Percentiles rank a stretch among this genome's conserved stretches.
Conservation (phyloP, 2,329 filamentous ascomycete species). For the Nemania sp. region DNA sequence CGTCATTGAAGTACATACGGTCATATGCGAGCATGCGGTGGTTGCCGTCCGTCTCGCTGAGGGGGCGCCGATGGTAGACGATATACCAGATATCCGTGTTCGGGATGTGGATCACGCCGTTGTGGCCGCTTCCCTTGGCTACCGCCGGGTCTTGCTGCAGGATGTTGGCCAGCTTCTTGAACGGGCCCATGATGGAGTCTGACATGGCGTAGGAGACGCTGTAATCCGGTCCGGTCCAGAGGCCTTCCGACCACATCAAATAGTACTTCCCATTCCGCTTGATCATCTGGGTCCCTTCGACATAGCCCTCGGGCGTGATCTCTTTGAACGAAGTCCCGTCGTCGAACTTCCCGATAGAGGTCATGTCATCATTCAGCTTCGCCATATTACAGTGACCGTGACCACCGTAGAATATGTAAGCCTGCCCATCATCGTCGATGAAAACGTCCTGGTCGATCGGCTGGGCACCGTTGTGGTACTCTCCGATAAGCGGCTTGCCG, state of each 20-base stretch:
- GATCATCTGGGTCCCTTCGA: constrained; percentile 50
- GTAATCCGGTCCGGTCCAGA: constrained; percentile 52
- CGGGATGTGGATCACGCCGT: constrained; percentile 47
- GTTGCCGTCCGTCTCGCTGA: constrained; percentile 50
- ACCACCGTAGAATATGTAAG: constrained; percentile 51
- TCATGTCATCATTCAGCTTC: constrained; percentile 50
- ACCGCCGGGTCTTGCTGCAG: constrained; percentile 43
- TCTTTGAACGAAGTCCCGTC: constrained; percentile 47
- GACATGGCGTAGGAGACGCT: constrained; percentile 50
- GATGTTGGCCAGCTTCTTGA: constrained; percentile 45
- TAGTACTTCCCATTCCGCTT: constrained; percentile 49
- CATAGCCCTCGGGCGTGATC: constrained; percentile 52
- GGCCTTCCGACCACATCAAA: constrained; percentile 51
- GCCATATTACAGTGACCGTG: constrained; percentile 49
- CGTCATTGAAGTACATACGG: constrained; percentile 51
- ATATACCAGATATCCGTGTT: constrained; percentile 49
- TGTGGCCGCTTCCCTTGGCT: constrained; percentile 46
- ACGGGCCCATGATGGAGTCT: constrained; percentile 47
- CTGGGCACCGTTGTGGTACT: constrained; percentile 52
- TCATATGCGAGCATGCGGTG: constrained; percentile 54
- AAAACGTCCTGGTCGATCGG: constrained; percentile 53
- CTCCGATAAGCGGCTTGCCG: constrained; percentile 48
- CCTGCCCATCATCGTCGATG: constrained; percentile 46
- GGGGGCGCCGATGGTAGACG: constrained; percentile 51
- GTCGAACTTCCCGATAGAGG: constrained; percentile 47